Base-by-base conservation (phyloP, 208 protist species). In the Chromosphaera perkinsii region DNA sequence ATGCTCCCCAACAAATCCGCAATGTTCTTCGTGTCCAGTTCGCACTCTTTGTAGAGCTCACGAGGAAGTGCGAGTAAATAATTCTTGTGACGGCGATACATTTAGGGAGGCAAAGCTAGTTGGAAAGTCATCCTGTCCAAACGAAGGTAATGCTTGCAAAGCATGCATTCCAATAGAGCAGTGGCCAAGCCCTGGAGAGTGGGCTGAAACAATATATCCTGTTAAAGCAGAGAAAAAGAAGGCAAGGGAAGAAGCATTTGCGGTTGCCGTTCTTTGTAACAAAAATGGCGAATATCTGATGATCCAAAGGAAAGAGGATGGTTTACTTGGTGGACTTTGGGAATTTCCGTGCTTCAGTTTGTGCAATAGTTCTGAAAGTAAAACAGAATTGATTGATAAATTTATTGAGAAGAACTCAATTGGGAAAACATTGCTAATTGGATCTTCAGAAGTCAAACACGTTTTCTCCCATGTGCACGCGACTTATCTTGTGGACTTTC, bases 1-100 rank as follows among this genome's bases (percentile, higher is more conserved):
- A 3, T 86, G 82, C 62, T 73, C 69, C 5, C 63, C 72, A 9
- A 66, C 67, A 29, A 77, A 36, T 10, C 76, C 79, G 31, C 37
- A 66, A 32, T 86, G 79, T 56, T 27, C 27, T 20, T 14, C 40
- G 22, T 79, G 71, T 45, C 72, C 77, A 31, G 17, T 82, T 12
- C 29, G n/a, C 12, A 7, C 20, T 14, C 29, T 64, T 40, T 78
- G 66, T n/a, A 29, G 51, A 10, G 60, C 63, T 14, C 35, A 58
- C 36, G 59, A 37, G 22, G 59, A 66, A 43, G 57, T 63, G 32
- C 24, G 14, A 10, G 10, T 29, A 14, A 14, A 24, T 17, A 54
- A 54, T 31, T 12, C 0, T 1, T 24, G 14, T 27, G 27, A 14
- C 9, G 20, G 20, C 49, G 14, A 12, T 12, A 31, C 24, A 54